Base-by-base conservation (phyloP, 169 alveolate species). In the Perkinsus olseni region DNA sequence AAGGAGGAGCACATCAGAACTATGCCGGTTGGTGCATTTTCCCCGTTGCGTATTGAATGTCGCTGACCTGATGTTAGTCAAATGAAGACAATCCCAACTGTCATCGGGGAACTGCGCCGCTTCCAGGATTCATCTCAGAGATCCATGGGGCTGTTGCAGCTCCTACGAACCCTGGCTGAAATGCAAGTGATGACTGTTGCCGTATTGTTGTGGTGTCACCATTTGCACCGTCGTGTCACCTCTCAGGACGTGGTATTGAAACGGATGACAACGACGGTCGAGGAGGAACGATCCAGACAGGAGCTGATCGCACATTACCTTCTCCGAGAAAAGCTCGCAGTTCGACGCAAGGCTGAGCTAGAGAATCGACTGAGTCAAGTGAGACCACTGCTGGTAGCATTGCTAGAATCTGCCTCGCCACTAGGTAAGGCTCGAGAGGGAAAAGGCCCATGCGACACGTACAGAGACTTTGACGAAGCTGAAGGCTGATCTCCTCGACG, bases 221-320 rank as follows among this genome's bases (percentile, higher is more conserved):
- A 40, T 40, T 3, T 40, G 50, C 50, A 40, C 11, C 11, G 11
- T 62, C 82, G 34, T 62, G 82, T n/a, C 82, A 3, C 31, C 36
- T 24, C 28, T 62, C 82, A 62, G 82, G 82, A 62, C 17, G 31
- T 62, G 1, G 34, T 62, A 62, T 24, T 91, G 36, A 91, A 91
- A 38, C 92, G 92, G 6, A 38, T 91, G 38, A 28, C 92, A 4
- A 91, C 92, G 6, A 91, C 92, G 0, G 92, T 91, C 20, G 92
- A 91, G 31, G 92, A 91, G 37, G 92, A 91, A 21, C 24, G 92
- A 3, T 91, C 92, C 17, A n/a, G 92, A 39, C 92, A 91, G 34
- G 92, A 91, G 36, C n/a, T 91, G 36, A 39, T 91, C 3, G 92
- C 39, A 20, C 92, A 91, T 40, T 91, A 91, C 74, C 39, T 28